Evolutionary conservation across 805 yeast species (phyloP).

Genomic region (Ogataea polymorpha): DNA sequence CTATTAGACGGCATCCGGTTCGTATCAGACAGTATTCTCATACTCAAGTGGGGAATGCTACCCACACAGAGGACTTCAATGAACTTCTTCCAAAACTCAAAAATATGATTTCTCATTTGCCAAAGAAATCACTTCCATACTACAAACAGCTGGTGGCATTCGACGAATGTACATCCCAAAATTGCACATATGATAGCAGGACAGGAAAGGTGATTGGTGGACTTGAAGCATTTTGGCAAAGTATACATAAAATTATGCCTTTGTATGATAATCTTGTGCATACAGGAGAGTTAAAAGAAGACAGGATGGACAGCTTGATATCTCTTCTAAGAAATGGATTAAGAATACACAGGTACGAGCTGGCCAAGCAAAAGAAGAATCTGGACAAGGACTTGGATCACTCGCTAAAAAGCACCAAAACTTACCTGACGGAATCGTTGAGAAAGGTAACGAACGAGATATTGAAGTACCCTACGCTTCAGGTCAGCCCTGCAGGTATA

Average conservation of each 20-base stretch:
- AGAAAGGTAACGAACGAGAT: constrained; percentile 48
- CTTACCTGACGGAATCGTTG: constrained; percentile 41
- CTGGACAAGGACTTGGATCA: constrained; percentile 53
- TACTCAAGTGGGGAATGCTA: not conserved
- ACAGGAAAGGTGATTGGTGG: constrained; percentile 35
- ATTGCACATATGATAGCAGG: constrained; percentile 31
- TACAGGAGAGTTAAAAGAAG: constrained; percentile 45
- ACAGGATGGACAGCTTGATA: constrained; percentile 43
- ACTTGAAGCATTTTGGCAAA: constrained; percentile 47
- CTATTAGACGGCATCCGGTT: too few species aligned
- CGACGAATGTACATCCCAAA: constrained; percentile 44
- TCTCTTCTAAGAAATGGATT: constrained; percentile 53
- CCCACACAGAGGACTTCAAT: not conserved
- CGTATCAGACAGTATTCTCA: too few species aligned
- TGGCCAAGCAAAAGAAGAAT: constrained; percentile 50
- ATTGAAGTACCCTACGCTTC: constrained; percentile 26
- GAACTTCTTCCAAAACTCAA: constrained; percentile 10
- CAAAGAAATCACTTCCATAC: constrained; percentile 43
- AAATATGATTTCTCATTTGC: constrained; percentile 16
- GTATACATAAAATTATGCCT: constrained; percentile 47
- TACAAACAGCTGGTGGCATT: constrained; percentile 48
- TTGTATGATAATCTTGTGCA: constrained; percentile 44
- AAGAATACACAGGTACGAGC: constrained; percentile 51
- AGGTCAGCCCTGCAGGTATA: constrained; percentile 48
- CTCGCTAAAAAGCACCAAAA: constrained; percentile 47